A percentile compares a stretch with the other conserved stretches of the same genome.
Evolutionary conservation across 1,284 basidiomycete species (phyloP).

Genomic region (Cryptococcus wingfieldii): DNA sequence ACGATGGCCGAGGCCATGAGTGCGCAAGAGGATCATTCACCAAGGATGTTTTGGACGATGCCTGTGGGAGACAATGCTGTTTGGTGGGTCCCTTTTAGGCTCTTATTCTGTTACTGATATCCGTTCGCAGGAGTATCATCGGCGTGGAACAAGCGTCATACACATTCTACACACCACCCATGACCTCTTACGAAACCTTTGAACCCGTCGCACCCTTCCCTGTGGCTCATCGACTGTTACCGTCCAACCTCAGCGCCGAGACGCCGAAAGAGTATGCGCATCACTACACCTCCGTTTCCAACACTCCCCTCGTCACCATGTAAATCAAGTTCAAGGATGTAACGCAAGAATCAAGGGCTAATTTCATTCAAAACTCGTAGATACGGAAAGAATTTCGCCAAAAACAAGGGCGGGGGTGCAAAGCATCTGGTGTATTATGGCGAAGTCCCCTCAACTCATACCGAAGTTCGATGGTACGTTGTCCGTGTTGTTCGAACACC

Average conservation of each 20-base stretch:
- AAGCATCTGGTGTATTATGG: conserved; percentile 69
- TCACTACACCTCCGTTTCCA: conserved; percentile 33
- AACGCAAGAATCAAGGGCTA: neutral
- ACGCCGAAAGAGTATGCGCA: conserved; percentile 26
- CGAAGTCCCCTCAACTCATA: conserved; percentile 75
- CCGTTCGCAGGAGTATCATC: conserved; percentile 40
- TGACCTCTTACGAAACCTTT: conserved; percentile 37
- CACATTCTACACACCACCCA: conserved; percentile 87
- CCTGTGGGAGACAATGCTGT: conserved; percentile 39
- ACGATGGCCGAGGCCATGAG: conserved; percentile 3
- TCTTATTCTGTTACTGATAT: neutral
- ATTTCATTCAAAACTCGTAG: conserved; percentile 53
- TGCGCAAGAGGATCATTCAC: neutral
- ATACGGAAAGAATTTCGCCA: conserved; percentile 86
- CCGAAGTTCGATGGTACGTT: conserved; percentile 78
- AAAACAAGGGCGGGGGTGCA: conserved; percentile 61
- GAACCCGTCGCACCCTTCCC: conserved; percentile 85
- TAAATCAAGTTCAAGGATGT: conserved; percentile 18
- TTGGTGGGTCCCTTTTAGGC: conserved; percentile 23
- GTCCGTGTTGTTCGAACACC: neutral
- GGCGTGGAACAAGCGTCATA: conserved; percentile 53
- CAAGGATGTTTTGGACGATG: conserved; percentile 34
- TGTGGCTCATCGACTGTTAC: conserved; percentile 73
- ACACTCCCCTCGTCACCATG: conserved; percentile 38
- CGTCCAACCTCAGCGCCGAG: conserved; percentile 56